Base-by-base conservation (phyloP, 352 stramenopile species). In the Phytophthora fragariaefolia region DNA sequence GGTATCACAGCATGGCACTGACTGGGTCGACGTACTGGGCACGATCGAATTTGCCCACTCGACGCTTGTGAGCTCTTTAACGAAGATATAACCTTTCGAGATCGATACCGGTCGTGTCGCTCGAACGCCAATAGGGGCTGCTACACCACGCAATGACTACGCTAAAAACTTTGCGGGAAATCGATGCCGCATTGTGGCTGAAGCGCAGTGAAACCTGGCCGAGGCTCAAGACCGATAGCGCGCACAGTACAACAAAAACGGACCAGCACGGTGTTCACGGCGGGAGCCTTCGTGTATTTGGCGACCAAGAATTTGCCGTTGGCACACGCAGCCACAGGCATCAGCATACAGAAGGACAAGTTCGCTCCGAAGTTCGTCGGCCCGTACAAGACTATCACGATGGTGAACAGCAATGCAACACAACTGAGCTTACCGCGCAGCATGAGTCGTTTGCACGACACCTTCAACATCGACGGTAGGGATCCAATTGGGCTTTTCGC, bases 71-170 rank as follows among this genome's bases (percentile, higher is more conserved):
- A 54, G 28, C 13, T 12, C 42, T 0, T 63, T 45, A 3, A 63
- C 56, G 7, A 48, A 56, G 30, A 22, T 63, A n/a, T 55, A 28
- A 2, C 55, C 27, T 7, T 63, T 63, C 22, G n/a, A 63, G 2
- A 55, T 63, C 30, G 56, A 63, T 23, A 63, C 45, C 6, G 56
- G 56, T 0, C 42, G 56, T 43, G 42, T 62, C 3, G 54, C 54
- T 23, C 5, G 53, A 20, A 15, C 26, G 17, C 53, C 38, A 40
- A 30, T 28, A 3, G 53, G 13, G 32, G 24, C 53, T 3, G 15
- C 36, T 9, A n/a, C 2, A 30, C 51, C 26, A 22, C 38, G 38
- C 1, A 60, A 43, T 22, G 40, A 51, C 53, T 60, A 60, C 12
- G 40, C 17, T 10, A 22, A 18, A 18, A 42, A 60, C 17, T 51